Percentiles rank a stretch among this genome's conserved stretches.
These are phyloP conservation scores for Fallopia convolvulus DNA, from an alignment of 148 eudicot genomes.

Conservation along the genomic window DNA sequence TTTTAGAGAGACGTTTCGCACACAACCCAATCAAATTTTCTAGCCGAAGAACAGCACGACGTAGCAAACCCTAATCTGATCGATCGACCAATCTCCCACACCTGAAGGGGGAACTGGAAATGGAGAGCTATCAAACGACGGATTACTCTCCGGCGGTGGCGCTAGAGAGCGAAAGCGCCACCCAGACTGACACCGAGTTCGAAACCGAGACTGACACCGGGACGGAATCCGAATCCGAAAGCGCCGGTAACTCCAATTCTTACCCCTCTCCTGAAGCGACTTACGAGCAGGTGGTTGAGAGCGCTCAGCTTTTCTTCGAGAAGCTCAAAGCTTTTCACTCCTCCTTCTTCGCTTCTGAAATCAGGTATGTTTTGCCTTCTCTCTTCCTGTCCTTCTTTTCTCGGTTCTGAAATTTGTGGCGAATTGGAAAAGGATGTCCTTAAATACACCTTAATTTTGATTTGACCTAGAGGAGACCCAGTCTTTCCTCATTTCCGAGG, in stretches of 20 bases:
- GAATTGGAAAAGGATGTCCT: background rate
- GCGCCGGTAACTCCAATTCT: background rate
- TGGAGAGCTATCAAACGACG: background rate
- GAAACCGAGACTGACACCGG: constrained; percentile 6
- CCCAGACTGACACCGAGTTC: constrained; percentile 12
- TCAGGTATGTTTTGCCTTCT: constrained; percentile 13
- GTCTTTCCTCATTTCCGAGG: background rate
- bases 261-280: constrained; percentile 12
- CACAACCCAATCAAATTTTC: background rate
- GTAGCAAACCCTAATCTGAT: background rate
- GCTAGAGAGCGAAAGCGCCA: constrained; percentile 3
- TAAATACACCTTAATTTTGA: background rate
- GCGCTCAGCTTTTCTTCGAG: constrained; percentile 15
- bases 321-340: constrained; percentile 23
- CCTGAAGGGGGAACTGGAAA: background rate
- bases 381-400: background rate
- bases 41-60: background rate
- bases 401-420: background rate
- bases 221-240: background rate
- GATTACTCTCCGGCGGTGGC: background rate
- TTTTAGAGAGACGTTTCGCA: background rate
- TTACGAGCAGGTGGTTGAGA: constrained; percentile 15
- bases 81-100: background rate
- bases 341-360: constrained; percentile 12
- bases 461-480: constrained; percentile 1